These are phyloP conservation scores for Cordyceps javanica DNA, from an alignment of 2,329 filamentous ascomycete species.

Conservation along the genomic window DNA sequence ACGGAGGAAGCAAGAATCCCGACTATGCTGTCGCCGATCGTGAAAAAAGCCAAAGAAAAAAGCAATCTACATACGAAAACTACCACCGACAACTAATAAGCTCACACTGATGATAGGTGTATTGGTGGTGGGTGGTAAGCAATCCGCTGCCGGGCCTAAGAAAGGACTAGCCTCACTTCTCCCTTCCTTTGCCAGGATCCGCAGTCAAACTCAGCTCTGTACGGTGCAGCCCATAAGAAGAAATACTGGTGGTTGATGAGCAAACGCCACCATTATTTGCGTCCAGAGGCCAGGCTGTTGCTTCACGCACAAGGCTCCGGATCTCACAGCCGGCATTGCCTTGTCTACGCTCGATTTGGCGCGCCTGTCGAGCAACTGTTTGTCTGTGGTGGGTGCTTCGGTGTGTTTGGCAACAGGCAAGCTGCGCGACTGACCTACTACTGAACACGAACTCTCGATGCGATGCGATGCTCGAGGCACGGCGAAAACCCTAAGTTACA, in stretches of 20 bases:
- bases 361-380: constrained; percentile 4
- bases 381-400: constrained; percentile 3
- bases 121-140: too few relatives aligned
- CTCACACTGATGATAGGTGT: neutral
- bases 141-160: too few relatives aligned
- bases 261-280: constrained; percentile 3
- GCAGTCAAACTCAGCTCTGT: constrained; percentile 9
- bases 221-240: neutral
- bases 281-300: neutral
- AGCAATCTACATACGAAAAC: neutral
- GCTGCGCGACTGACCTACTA: constrained; percentile 1
- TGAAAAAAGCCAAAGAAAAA: neutral
- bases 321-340: neutral
- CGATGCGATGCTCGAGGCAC: neutral
- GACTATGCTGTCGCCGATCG: constrained; percentile 1
- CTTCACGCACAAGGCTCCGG: neutral
- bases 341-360: neutral
- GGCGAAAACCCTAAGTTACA: neutral
- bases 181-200: constrained; percentile 1
- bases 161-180: neutral
- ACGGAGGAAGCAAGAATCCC: neutral
- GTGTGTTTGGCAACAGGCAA: constrained; percentile 11
- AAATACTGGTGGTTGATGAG: neutral
- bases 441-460: neutral
- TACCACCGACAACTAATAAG: neutral